These are phyloP conservation scores for Fusarium ambrosium DNA, from an alignment of 2,329 filamentous ascomycete genomes.

Conservation along the genomic window DNA sequence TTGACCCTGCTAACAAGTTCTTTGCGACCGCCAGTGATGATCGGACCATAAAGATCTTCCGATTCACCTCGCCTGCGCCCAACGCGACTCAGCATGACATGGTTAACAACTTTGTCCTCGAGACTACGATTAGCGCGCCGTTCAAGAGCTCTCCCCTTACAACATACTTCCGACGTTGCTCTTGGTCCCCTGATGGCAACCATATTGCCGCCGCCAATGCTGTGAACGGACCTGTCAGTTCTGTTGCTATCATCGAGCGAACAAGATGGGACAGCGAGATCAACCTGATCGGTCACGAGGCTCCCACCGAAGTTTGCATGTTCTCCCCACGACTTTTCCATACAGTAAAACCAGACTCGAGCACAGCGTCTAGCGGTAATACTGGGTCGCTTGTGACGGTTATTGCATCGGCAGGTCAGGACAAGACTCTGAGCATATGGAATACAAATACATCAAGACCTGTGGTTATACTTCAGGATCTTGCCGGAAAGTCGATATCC, in stretches of 20 bases:
- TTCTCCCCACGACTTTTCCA: conserved; percentile 95
- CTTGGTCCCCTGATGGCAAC: conserved; percentile 97
- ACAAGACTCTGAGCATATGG: conserved; percentile 97
- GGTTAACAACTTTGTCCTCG: conserved; percentile 94
- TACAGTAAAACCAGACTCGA: conserved; percentile 73
- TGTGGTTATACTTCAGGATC: conserved; percentile 88
- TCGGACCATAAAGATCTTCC: conserved; percentile 94
- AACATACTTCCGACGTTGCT: conserved; percentile 95
- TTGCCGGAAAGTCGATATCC: conserved; percentile 91
- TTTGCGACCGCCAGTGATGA: conserved; percentile 99
- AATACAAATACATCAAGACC: conserved; percentile 95
- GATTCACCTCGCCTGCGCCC: conserved; percentile 90
- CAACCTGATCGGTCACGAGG: conserved; percentile 96
- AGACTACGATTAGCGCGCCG: conserved; percentile 88
- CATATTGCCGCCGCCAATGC: conserved; percentile 98
- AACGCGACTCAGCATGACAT: conserved; percentile 96
- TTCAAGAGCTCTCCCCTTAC: conserved; percentile 94
- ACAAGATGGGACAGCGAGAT: conserved; percentile 96
- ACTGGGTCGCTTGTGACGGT: conserved; percentile 80
- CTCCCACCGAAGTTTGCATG: conserved; percentile 95
- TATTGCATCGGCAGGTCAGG: conserved; percentile 95
- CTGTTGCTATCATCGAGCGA: conserved; percentile 94
- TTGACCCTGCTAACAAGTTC: conserved; percentile 98
- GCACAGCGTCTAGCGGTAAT: conserved; percentile 60
- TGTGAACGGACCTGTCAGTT: conserved; percentile 96